Percentiles rank a stretch among this genome's conserved stretches.
These are phyloP conservation scores for Inonotus hispidus DNA, from an alignment of 1,284 basidiomycete species.

Conservation along the genomic window DNA sequence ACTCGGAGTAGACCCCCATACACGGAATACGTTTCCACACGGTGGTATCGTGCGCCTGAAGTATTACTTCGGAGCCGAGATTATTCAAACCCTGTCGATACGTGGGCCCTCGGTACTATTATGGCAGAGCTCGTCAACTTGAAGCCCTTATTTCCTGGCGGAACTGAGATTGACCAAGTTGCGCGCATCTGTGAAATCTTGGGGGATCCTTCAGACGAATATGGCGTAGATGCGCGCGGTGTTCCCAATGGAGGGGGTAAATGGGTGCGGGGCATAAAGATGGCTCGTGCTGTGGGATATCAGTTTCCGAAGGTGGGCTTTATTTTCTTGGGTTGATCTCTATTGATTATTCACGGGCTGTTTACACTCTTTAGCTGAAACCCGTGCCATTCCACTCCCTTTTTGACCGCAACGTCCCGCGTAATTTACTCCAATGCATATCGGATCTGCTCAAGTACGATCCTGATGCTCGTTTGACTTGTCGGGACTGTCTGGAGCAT, in stretches of 20 bases:
- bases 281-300: constrained; percentile 87
- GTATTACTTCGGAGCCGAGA: constrained; percentile 87
- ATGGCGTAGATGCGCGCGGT: constrained; percentile 72
- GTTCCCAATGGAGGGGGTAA: constrained; percentile 78
- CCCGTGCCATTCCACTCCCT: constrained; percentile 74
- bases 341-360: constrained; percentile 11
- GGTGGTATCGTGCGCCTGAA: constrained; percentile 99
- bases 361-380: constrained; percentile 44
- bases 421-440: constrained; percentile 87
- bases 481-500: constrained; percentile 83
- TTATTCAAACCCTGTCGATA: constrained; percentile 96
- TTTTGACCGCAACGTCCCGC: constrained; percentile 77
- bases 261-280: constrained; percentile 82
- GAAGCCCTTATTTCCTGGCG: constrained; percentile 97
- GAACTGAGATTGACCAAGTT: constrained; percentile 91
- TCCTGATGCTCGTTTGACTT: constrained; percentile 80
- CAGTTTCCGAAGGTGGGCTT: constrained; percentile 76
- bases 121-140: constrained; percentile 95
- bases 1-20: constrained; percentile 89
- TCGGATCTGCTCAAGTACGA: constrained; percentile 90
- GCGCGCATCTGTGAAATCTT: constrained; percentile 85
- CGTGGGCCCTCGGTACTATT: constrained; percentile 99
- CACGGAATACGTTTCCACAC: constrained; percentile 97
- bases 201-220: constrained; percentile 86
- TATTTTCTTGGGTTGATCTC: constrained; percentile 16